These are phyloP conservation scores for Puccinia polysora DNA, from an alignment of 1,284 basidiomycete genomes.

Conservation along the genomic window DNA sequence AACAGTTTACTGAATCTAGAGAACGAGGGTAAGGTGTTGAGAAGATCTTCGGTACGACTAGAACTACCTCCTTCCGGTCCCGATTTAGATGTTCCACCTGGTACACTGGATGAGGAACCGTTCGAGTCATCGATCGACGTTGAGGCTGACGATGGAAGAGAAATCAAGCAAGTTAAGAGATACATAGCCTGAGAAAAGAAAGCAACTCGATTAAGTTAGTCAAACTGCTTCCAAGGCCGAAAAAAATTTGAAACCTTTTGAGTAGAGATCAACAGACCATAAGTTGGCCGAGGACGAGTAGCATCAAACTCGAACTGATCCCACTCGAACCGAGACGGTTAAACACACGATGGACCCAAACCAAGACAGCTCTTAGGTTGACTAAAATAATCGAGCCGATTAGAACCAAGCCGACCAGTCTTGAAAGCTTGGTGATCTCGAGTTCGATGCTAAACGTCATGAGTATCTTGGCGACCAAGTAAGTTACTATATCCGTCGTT, in stretches of 20 bases:
- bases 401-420: constrained; percentile 53
- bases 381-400: constrained; percentile 54
- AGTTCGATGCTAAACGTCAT: constrained; percentile 52
- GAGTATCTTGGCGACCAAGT: constrained; percentile 50
- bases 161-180: constrained; percentile 55
- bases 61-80: no score
- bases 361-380: constrained; percentile 53
- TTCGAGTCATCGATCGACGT: no score
- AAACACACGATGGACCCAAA: constrained; percentile 53
- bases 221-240: not conserved
- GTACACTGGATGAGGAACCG: no score
- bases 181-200: constrained; percentile 52
- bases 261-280: constrained; percentile 48
- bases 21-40: constrained; percentile 55
- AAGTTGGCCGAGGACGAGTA: constrained; percentile 55
- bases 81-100: no score
- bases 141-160: constrained; percentile 51
- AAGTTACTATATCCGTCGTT: constrained; percentile 48
- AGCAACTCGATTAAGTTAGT: not conserved
- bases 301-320: constrained; percentile 50
- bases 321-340: constrained; percentile 48
- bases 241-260: no score
- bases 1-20: constrained; percentile 55
- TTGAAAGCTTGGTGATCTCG: constrained; percentile 54
- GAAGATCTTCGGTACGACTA: no score